Conservation (phyloP, 805 yeast species). For the Candida dendrica region DNA sequence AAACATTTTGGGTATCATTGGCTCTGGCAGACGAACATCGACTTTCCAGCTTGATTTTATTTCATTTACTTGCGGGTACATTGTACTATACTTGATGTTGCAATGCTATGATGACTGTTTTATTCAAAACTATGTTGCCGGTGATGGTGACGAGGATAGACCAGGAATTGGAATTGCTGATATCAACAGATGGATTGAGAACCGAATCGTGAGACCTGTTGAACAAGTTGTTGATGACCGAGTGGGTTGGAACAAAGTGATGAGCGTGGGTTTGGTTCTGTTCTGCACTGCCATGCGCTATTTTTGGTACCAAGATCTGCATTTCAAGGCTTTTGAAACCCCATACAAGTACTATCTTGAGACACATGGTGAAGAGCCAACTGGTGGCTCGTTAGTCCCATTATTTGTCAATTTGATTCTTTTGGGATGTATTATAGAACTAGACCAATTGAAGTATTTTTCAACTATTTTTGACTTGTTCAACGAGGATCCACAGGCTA, state of each 20-base stretch:
- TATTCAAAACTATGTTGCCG: conserved; percentile 13
- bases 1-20: no score
- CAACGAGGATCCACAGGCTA: not conserved
- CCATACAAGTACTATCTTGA: conserved; percentile 5
- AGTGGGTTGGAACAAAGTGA: not conserved
- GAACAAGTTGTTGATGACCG: not conserved
- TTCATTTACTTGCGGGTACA: conserved; percentile 16
- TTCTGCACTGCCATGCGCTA: not conserved
- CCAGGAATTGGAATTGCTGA: not conserved
- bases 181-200: conserved; percentile 3
- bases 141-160: conserved; percentile 8
- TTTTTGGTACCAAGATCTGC: conserved; percentile 2
- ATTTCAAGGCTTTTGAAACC: conserved; percentile 2
- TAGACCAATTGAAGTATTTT: no score
- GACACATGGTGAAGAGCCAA: not conserved
- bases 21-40: no score
- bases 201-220: conserved; percentile 2
- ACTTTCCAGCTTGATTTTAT: conserved; percentile 2
- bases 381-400: not conserved
- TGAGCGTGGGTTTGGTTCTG: not conserved
- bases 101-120: conserved; percentile 12
- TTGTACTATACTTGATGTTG: conserved; percentile 9
- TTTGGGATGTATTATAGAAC: not conserved
- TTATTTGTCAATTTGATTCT: not conserved
- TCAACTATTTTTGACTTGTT: not conserved